Base-by-base conservation (phyloP, 106 monocot genomes). In the Dioscorea dumetorum region DNA sequence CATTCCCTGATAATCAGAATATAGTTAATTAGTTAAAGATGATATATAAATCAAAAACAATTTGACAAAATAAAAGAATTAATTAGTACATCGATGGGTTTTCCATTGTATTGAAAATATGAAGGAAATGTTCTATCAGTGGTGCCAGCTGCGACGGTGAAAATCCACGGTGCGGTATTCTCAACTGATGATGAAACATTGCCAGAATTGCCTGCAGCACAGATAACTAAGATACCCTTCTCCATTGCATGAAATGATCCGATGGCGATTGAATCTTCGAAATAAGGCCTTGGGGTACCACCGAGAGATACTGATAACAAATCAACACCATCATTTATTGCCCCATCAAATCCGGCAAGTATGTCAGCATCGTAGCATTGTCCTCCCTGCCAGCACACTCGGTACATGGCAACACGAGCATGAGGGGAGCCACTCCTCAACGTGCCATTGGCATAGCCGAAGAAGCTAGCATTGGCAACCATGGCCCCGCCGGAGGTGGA, bases 301-400 rank as follows among this genome's bases (percentile, higher is more conserved):
- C 80, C 82, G 9, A 89, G 70, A 0, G 89, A 90, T 12, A 80
- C 19, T 3, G 89, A 90, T 56, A 90, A 28, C 8, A 85, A 64
- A 54, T 90, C 77, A 19, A 82, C 85, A 15, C 89, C 85, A 49
- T 90, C 89, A 9, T 70, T 32, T 53, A 85, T 85, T 7, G 85
- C 85, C 12, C 56, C 72, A 11, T 85, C 82, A 58, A 74, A 66
- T 4, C 56, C 76, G 13, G 85, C 85, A 0, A 86, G 61, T 35
- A 85, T 70, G 78, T 80, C 80, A 1, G 72, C 50, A 12, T 49
- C 61, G 35, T 50, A 62, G 74, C 85, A 74, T 28, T 1, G 2
- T 0, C 71, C 61, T 1, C 18, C 50, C 0, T 0, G 16, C 75
- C 68, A 82, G 64, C 89, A 89, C 7, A 82, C 89, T 58, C 69